Conservation (phyloP, 257 asterid genomes). For the Przewalskia tangutica region DNA sequence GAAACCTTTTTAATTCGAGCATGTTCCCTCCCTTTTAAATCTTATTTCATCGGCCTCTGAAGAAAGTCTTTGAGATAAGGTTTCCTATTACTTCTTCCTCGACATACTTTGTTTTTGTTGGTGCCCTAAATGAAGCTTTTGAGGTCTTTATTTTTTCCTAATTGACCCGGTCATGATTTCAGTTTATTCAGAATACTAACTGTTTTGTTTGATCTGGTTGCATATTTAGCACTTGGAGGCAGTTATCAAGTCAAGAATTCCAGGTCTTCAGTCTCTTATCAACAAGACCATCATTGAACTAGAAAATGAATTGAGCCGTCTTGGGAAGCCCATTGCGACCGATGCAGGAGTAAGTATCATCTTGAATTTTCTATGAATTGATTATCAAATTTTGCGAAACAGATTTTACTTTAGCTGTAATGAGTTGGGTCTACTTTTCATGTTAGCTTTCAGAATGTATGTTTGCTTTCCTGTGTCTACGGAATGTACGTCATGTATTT, state of each 20-base stretch:
- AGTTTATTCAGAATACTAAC: background rate
- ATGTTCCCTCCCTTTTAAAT: background rate
- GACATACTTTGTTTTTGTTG: background rate
- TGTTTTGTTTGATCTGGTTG: background rate
- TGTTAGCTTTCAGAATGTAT: background rate
- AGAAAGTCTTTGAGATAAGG: background rate
- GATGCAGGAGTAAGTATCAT: conserved; percentile 84
- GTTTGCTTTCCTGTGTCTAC: background rate
- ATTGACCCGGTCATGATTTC: background rate
- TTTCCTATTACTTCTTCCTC: background rate
- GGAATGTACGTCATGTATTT: background rate
- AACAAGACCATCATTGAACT: conserved; percentile 82
- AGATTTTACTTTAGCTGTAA: background rate
- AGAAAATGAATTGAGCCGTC: conserved; percentile 82
- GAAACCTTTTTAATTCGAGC: background rate
- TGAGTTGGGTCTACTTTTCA: background rate
- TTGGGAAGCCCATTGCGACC: conserved; percentile 91
- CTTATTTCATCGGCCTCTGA: background rate
- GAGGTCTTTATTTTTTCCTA: background rate
- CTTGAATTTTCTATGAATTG: conserved; percentile 1
- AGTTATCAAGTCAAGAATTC: conserved; percentile 96
- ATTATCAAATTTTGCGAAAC: background rate
- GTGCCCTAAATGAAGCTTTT: background rate
- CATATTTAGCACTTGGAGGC: conserved; percentile 83
- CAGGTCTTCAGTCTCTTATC: conserved; percentile 96